Evolutionary conservation across 176 grass and related monocot genomes (phyloP).

Genomic region (Carex pumila): DNA sequence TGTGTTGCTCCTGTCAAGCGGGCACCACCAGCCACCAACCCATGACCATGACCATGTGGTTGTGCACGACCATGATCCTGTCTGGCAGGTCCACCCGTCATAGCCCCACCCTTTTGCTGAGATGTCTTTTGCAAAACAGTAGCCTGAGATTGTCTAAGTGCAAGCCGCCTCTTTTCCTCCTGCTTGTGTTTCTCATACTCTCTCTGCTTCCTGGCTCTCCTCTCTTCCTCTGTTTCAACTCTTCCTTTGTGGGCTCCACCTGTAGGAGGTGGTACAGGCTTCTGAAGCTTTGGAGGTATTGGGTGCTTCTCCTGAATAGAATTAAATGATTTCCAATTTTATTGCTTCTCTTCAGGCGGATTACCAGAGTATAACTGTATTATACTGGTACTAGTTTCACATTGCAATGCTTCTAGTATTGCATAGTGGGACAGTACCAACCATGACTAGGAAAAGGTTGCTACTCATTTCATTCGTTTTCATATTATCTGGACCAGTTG

Average conservation of each 20-base stretch:
- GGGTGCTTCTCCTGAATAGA: background rate
- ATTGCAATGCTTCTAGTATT: background rate
- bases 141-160: conserved; percentile 70
- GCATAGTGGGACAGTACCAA: background rate
- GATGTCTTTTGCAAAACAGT: conserved; percentile 72
- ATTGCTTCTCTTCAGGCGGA: background rate
- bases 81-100: background rate
- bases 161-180: conserved; percentile 67
- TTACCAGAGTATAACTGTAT: background rate
- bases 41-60: background rate
- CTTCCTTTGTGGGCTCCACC: conserved; percentile 32
- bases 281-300: background rate
- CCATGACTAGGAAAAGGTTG: background rate
- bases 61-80: background rate
- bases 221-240: conserved; percentile 75
- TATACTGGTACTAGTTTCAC: background rate
- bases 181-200: conserved; percentile 82
- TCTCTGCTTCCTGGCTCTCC: conserved; percentile 51
- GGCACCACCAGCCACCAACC: conserved; percentile 11
- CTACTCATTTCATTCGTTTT: background rate
- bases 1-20: conserved; percentile 17
- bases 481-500: background rate
- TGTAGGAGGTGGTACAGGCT: conserved; percentile 17
- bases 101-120: conserved; percentile 21
- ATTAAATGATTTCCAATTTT: background rate